These are phyloP conservation scores for Raddia distichophylla DNA, from an alignment of 176 grass and related monocot species.

Conservation along the genomic window DNA sequence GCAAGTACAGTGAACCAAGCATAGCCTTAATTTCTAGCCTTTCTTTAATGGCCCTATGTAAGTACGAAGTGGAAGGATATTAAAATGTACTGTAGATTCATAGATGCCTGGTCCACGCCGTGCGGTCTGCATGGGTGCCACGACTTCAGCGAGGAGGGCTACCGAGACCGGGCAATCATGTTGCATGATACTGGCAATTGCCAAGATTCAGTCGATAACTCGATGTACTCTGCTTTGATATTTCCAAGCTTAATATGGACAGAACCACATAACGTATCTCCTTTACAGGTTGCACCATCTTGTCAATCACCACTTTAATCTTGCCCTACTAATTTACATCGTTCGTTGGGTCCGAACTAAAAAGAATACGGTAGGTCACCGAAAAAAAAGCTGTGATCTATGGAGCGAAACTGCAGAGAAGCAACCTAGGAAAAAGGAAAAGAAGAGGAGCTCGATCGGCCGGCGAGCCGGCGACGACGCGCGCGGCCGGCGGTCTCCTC, in stretches of 20 bases:
- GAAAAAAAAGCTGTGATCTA: constrained; percentile 10
- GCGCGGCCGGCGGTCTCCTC: no score
- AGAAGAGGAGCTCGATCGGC: background rate
- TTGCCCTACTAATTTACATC: constrained; percentile 35
- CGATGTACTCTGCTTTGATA: background rate
- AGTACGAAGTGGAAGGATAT: background rate
- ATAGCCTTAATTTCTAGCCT: no score
- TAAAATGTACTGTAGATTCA: background rate
- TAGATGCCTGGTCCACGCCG: background rate
- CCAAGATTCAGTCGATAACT: background rate
- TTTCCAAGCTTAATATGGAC: constrained; percentile 3
- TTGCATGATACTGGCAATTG: background rate
- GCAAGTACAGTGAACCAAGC: background rate
- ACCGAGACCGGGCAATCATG: background rate
- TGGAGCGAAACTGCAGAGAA: background rate
- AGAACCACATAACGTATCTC: background rate
- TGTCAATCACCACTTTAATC: background rate
- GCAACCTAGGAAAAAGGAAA: background rate
- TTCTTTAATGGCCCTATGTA: background rate
- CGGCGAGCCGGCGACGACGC: no score
- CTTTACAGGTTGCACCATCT: constrained; percentile 28
- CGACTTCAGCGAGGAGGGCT: background rate
- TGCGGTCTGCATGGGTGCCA: background rate
- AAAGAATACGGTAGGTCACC: background rate
- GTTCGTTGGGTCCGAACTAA: constrained; percentile 10